phyloP scores from a whole-genome alignment of 2,329 filamentous ascomycete species.

The Ascosphaera acerosa region DNA sequence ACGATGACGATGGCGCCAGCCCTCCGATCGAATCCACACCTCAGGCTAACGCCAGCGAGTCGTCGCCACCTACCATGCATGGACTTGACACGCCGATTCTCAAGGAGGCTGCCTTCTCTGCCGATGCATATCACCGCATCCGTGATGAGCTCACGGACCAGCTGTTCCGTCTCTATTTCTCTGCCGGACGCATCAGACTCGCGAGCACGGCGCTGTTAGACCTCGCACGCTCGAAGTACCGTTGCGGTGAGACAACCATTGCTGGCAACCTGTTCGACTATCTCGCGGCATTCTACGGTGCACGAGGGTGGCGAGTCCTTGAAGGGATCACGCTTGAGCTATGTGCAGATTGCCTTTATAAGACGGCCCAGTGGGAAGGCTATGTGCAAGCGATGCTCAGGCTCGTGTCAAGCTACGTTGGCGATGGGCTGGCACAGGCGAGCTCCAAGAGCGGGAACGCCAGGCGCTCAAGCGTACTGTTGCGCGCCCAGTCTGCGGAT shows the following conservation, averaged over 20 bases:
- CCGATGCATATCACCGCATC: constrained; percentile 37
- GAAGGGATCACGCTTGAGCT: constrained; percentile 68
- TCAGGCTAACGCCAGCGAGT: background rate
- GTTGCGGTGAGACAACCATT: constrained; percentile 43
- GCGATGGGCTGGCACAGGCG: too few species aligned
- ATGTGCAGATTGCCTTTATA: constrained; percentile 59
- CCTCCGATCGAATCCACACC: constrained; percentile 6
- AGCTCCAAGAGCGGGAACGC: too few species aligned
- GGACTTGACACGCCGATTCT: constrained; percentile 34
- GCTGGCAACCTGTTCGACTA: constrained; percentile 57
- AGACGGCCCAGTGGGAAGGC: constrained; percentile 50
- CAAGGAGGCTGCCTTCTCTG: constrained; percentile 33
- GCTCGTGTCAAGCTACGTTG: constrained; percentile 23
- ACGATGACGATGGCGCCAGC: constrained; percentile 7
- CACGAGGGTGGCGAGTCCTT: constrained; percentile 50
- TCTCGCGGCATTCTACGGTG: constrained; percentile 54
- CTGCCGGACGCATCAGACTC: constrained; percentile 53
- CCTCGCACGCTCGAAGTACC: constrained; percentile 60
- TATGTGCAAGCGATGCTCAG: constrained; percentile 54
- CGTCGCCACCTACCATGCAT: constrained; percentile 4
- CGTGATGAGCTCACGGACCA: constrained; percentile 64
- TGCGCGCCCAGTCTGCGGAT: too few species aligned
- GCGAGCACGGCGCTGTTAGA: constrained; percentile 59
- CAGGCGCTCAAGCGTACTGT: too few species aligned
- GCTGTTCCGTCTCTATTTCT: constrained; percentile 56